These are phyloP conservation scores for Fusarium sp. DNA, from an alignment of 2,329 filamentous ascomycete species.

Conservation along the genomic window DNA sequence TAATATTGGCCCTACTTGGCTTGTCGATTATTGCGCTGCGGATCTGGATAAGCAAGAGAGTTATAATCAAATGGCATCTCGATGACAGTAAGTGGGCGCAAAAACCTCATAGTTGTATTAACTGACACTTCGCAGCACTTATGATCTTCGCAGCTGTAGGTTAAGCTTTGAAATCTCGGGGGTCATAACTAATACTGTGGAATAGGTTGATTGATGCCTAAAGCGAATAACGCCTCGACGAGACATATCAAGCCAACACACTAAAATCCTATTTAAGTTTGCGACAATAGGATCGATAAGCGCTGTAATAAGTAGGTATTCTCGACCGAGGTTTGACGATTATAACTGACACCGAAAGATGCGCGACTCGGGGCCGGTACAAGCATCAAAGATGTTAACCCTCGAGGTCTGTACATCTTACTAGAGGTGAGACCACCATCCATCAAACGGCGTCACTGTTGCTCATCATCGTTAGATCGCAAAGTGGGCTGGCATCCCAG, in stretches of 20 bases:
- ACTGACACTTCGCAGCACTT: neutral
- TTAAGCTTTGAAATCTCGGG: neutral
- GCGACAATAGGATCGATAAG: neutral
- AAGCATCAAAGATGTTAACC: neutral
- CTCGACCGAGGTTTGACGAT: neutral
- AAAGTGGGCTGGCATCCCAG: neutral
- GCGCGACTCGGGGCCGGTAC: neutral
- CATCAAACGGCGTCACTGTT: accelerated
- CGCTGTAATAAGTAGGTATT: neutral
- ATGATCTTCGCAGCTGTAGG: neutral
- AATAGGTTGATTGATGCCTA: neutral
- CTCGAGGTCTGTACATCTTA: neutral
- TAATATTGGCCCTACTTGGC: neutral
- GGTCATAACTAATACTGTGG: neutral
- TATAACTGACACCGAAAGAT: neutral
- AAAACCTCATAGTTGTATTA: neutral
- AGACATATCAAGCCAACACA: too few relatives aligned
- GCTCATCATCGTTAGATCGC: neutral
- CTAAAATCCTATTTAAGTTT: neutral
- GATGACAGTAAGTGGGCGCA: neutral
- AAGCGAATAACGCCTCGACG: accelerated
- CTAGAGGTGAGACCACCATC: neutral
- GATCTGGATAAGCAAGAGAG: neutral
- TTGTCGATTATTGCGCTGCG: neutral
- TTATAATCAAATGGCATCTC: neutral